Conservation (phyloP, 2,329 filamentous ascomycete genomes). For the Xenosphaeropsis pyriputrescens region DNA sequence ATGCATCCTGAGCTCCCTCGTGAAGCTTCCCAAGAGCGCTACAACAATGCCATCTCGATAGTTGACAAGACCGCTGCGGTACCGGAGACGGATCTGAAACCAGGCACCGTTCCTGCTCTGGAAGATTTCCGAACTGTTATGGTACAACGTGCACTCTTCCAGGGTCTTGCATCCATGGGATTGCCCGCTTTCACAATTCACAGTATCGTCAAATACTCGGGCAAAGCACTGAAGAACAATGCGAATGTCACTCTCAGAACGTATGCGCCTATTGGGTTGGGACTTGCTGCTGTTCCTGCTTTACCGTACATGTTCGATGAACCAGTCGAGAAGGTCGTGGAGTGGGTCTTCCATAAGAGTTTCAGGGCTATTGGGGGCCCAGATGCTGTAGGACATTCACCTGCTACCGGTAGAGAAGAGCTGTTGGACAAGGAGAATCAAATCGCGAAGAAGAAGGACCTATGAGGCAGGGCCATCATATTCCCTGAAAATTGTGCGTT, state of each 20-base stretch:
- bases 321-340: constrained; percentile 82
- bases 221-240: constrained; percentile 65
- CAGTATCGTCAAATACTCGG: constrained; percentile 68
- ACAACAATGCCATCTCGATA: constrained; percentile 15
- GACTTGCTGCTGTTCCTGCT: constrained; percentile 65
- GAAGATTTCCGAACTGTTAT: constrained; percentile 89
- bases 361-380: constrained; percentile 60
- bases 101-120: constrained; percentile 47
- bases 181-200: constrained; percentile 90
- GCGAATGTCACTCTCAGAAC: constrained; percentile 67
- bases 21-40: constrained; percentile 13
- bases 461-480: constrained; percentile 1
- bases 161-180: constrained; percentile 84
- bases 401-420: constrained; percentile 35
- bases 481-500: no score
- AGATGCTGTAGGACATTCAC: constrained; percentile 36
- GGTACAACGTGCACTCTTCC: constrained; percentile 82
- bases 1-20: constrained; percentile 50
- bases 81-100: constrained; percentile 8
- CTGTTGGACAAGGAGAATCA: constrained; percentile 21
- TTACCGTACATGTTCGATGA: constrained; percentile 78
- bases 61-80: constrained; percentile 4
- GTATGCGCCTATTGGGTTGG: constrained; percentile 81
- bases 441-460: constrained; percentile 9
- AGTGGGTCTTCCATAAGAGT: constrained; percentile 76